These are phyloP conservation scores for Iberis amara DNA, from an alignment of 441 rosid species.

Conservation along the genomic window DNA sequence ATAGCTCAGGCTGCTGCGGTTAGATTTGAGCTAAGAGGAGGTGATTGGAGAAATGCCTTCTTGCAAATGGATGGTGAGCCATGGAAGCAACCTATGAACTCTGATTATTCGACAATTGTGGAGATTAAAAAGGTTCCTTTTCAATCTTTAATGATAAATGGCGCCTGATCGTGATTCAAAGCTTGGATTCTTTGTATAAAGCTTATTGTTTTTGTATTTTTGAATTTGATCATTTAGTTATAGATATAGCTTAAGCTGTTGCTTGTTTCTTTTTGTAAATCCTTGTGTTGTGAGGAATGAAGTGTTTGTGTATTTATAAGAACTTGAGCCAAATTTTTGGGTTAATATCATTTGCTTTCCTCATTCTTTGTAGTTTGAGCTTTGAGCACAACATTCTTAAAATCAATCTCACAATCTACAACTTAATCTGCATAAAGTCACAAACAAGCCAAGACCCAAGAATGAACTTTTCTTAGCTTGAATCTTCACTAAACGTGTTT, in stretches of 20 bases:
- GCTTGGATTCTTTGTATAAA: slow-evolving; percentile 25
- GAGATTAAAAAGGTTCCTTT: slow-evolving; percentile 80
- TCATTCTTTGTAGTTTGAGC: too few relatives aligned
- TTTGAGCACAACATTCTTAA: too few relatives aligned
- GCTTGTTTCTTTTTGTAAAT: background rate
- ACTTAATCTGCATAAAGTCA: too few relatives aligned
- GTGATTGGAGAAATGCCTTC: slow-evolving; percentile 79
- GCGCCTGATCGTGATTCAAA: slow-evolving; percentile 34
- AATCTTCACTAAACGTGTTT: too few relatives aligned
- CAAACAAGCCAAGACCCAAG: too few relatives aligned
- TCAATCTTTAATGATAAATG: slow-evolving; percentile 63
- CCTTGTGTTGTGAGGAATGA: background rate
- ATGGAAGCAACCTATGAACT: slow-evolving; percentile 80
- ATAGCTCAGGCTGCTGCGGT: slow-evolving; percentile 96
- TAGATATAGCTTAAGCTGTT: background rate
- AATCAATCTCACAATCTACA: too few relatives aligned
- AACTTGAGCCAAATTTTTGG: background rate
- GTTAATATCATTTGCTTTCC: background rate
- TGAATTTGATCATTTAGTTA: background rate
- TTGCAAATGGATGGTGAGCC: slow-evolving; percentile 99
- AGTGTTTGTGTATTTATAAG: background rate
- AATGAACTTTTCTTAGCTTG: too few relatives aligned
- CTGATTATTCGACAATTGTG: slow-evolving; percentile 60
- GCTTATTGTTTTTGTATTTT: background rate
- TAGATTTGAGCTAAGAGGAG: slow-evolving; percentile 82